Base-by-base conservation (phyloP, 805 yeast genomes). In the Candida nanaspora region DNA sequence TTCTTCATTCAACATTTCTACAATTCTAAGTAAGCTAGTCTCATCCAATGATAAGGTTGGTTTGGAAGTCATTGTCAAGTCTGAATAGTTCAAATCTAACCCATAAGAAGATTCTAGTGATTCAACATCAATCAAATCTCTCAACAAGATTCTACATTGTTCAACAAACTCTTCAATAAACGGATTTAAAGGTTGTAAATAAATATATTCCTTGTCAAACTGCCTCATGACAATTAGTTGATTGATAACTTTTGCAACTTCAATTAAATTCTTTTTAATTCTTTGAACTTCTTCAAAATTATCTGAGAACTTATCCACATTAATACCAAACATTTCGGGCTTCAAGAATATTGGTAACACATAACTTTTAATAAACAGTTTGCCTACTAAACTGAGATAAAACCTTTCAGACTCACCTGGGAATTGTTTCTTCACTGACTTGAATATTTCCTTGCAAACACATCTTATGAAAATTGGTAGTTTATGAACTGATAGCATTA, bases 161-260 rank as follows among this genome's bases (percentile, higher is more conserved):
- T 68, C 78, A 6, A 65, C 61, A 8, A 78, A 70, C 13, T 73
- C 63, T 39, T 65, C 68, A 33, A 87, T 71, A 52, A 76, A 85
- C 34, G 83, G 89, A 56, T 85, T 85, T 53, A 86, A 66, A 1
- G 95, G 95, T 54, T 84, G 88, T 49, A 86, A 61, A 56, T 78
- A 86, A 37, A 80, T 75, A 48, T 83, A 79, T 23, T 70, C 70
- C 1, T 62, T 48, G 13, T 73, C 74, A 61, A 87, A 86, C 2
- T 85, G 76, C 46, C 72, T 70, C 79, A 86, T 78, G 4, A 78
- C 59, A 19, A 83, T 80, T 29, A 84, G 57, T 57, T 86, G 95
- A 26, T 72, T 64, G 39, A 86, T 51, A 10, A 83, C 75, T 42
- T 78, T 71, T 26, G 78, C 63, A 36, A 86, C 65, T 40, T 75